Conservation (phyloP, 768 basidiomycete species). For the Tulasnella sp. region DNA sequence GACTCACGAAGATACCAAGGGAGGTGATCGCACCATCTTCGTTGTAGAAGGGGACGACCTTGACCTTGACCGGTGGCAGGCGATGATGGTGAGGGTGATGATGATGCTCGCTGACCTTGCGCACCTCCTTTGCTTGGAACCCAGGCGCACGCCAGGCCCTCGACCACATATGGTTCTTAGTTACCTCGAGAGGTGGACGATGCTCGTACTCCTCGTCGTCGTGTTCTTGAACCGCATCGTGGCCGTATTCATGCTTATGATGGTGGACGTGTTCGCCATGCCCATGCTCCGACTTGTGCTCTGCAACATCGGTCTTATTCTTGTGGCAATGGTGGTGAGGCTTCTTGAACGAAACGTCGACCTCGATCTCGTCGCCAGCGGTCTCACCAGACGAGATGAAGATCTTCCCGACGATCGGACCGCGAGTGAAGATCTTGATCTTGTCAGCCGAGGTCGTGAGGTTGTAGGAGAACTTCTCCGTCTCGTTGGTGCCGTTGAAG, state of each 20-base stretch:
- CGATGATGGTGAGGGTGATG: neutral
- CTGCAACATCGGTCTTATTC: too few relatives aligned
- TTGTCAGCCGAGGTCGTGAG: constrained; percentile 10
- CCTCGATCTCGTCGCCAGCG: constrained; percentile 11
- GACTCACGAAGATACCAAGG: constrained; percentile 10
- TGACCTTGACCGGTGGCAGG: neutral
- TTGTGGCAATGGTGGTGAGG: neutral
- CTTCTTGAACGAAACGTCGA: constrained; percentile 3
- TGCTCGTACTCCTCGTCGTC: neutral
- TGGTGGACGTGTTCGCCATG: neutral
- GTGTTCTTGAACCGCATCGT: neutral
- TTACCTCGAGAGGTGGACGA: too few relatives aligned
- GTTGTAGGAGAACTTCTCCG: neutral
- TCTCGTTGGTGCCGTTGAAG: neutral
- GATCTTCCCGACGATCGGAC: constrained; percentile 10
- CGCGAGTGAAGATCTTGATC: constrained; percentile 8
- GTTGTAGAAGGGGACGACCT: constrained; percentile 4
- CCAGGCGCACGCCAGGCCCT: too few relatives aligned
- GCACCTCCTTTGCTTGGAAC: too few relatives aligned
- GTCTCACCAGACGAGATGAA: constrained; percentile 7
- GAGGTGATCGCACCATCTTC: neutral
- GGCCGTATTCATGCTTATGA: neutral
- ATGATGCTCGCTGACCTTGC: neutral
- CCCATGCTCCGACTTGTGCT: too few relatives aligned
- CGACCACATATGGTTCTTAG: too few relatives aligned